These are phyloP conservation scores for Plasmodium knowlesi DNA, from an alignment of 169 alveolate genomes.

Conservation along the genomic window DNA sequence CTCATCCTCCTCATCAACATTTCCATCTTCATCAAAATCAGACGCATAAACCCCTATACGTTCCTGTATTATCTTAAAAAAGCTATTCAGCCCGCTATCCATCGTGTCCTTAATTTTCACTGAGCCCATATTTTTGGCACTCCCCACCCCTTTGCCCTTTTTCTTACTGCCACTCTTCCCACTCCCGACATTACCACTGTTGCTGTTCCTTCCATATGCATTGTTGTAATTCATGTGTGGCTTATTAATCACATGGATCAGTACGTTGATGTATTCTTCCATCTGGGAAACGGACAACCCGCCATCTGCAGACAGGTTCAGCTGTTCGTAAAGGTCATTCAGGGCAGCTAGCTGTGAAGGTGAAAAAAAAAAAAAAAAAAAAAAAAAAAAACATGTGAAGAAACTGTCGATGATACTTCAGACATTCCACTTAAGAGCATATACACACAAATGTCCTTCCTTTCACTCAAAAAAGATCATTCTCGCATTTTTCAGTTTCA, in stretches of 20 bases:
- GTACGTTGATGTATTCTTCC: constrained; percentile 75
- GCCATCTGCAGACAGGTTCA: constrained; percentile 67
- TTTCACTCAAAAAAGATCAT: not conserved
- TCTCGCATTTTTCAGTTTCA: too few relatives aligned
- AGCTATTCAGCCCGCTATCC: constrained; percentile 37
- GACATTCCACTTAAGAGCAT: too few relatives aligned
- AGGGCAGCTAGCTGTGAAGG: constrained; percentile 60
- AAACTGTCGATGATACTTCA: too few relatives aligned
- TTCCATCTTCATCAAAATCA: constrained; percentile 30
- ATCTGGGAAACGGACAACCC: constrained; percentile 50
- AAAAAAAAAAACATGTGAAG: not conserved
- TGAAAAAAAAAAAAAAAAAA: not conserved
- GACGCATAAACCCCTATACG: constrained; percentile 62
- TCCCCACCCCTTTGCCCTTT: not conserved
- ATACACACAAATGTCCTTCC: too few relatives aligned
- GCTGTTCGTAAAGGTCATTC: constrained; percentile 71
- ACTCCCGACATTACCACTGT: not conserved
- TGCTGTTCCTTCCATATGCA: constrained; percentile 25
- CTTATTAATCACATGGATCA: constrained; percentile 58
- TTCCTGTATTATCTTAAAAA: constrained; percentile 69
- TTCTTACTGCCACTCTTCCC: not conserved
- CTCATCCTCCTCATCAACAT: constrained; percentile 1
- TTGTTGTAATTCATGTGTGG: constrained; percentile 49
- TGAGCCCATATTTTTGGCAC: not conserved
- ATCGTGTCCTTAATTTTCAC: constrained; percentile 43